phyloP scores from a whole-genome alignment of 139 green algal species.

The Zygnema cylindricum region DNA sequence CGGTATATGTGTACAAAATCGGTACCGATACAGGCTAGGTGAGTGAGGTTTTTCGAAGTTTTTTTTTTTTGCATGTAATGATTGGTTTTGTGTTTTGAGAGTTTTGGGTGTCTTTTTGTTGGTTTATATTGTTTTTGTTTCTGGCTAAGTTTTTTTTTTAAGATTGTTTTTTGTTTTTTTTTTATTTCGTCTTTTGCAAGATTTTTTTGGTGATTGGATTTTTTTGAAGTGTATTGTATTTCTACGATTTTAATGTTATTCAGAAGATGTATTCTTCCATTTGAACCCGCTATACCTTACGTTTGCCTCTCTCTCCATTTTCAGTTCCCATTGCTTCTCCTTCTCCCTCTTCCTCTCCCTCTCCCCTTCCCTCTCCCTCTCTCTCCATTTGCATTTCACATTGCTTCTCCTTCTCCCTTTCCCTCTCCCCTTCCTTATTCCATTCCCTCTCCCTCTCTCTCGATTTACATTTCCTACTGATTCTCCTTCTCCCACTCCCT shows the following conservation, averaged over 20 bases:
- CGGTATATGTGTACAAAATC: background rate
- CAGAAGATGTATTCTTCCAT: background rate
- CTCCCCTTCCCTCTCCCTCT: background rate
- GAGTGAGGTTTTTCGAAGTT: too few species aligned
- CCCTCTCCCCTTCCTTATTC: background rate
- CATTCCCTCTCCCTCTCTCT: background rate
- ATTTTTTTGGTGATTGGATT: background rate
- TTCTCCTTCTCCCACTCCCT: background rate
- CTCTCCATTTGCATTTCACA: background rate
- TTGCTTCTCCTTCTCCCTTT: background rate
- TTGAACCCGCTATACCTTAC: background rate
- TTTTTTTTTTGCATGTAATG: background rate
- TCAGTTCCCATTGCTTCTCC: background rate
- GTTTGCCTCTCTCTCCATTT: background rate
- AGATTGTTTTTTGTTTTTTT: background rate
- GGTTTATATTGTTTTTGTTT: background rate
- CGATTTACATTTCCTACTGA: background rate
- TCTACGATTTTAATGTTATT: background rate
- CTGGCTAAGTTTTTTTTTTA: background rate
- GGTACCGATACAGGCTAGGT: background rate
- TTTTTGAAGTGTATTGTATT: background rate
- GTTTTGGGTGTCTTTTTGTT: background rate
- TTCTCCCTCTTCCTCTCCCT: background rate
- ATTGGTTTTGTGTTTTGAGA: background rate
- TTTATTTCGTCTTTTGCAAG: background rate